Evolutionary conservation across 306 rosid genomes (phyloP), one percentile per base, ranked within the genome.

Genomic region (Leucaena leucocephala): DNA sequence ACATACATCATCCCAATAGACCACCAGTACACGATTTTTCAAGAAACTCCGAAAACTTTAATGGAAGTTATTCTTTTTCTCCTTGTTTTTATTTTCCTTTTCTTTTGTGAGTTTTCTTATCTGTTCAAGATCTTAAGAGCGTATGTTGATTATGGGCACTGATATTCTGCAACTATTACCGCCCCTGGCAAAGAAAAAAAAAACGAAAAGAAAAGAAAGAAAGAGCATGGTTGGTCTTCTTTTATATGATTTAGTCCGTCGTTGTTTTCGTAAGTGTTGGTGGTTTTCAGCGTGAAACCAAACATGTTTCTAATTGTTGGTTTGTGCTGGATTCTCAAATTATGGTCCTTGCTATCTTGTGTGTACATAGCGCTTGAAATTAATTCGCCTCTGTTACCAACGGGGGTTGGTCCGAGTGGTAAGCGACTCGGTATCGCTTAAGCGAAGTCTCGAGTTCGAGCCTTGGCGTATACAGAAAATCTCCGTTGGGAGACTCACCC

Each of bases 11-110:
- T 65, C 48, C 68, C 14, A 7, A 36, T 68, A 66, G 54, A 75
- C 64, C 77, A 27, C 1, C 27, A 80, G 81, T 22, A 66, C 65
- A 69, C 76, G 67, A 77, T 87, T 86, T 79, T 74, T 65, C 81
- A 77, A 79, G 72, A 63, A 64, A 55, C 65, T 59, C 75, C 7
- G 54, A 70, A 59, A 75, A 82, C 78, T 61, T 49, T 67, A 49
- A 78, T 34, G 46, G 80, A 80, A 78, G 77, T 40, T 72, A 48
- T 80, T 88, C 77, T 68, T 85, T 22, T 69, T 21, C 7, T 38
- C 78, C 58, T 77, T 27, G 27, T 63, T 46, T 4, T 10, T 21
- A 21, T 45, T 45, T 63, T 22, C 45, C 45, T 44, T 67, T 68
- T 21, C 83, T 8, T 61, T 66, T 72, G 78, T 79, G 76, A 77